Evolutionary conservation across 2,329 filamentous ascomycete genomes (phyloP), one percentile per base, ranked within the genome.

Genomic region (Amphichorda felina): DNA sequence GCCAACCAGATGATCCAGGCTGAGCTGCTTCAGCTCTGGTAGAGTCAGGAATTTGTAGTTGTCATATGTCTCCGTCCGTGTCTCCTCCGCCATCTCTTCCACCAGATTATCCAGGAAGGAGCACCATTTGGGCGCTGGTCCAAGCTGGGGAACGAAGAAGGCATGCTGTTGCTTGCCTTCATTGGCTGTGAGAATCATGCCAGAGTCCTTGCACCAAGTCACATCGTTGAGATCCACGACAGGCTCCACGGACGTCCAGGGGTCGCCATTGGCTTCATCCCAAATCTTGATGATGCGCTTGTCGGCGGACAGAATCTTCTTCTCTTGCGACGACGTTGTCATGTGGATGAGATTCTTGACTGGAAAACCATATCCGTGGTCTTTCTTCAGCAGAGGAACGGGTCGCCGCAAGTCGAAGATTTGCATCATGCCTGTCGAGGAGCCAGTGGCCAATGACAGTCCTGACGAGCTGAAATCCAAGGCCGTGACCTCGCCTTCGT

Each of bases 11-110:
- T 96, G 89, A 36, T 84, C 80, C 50, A 98, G 60, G 54, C 85
- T 93, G 45, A 98, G 72, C 25, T 80, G 75, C 48, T 83, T 82
- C 36, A 98, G 69, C 56, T 98, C 88, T 30, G 84, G 77, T 41
- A 86, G 59, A 2, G 89, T 94, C 52, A 98, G 68, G 73, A 98
- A 98, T 61, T 96, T 98, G 75, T 89, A 96, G 60, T 98, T 96
- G 61, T 98, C 91, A 65, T 98, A 98, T 8, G 91, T 85, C 47
- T 91, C 80, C 21, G 80, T 81, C 40, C 67, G 70, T 21, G 70
- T 66, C 52, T 81, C 76, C 53, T 96, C 89, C 8, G 89, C 89
- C 86, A 98, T 95, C 59, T 98, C 93, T 63, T 98, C 91, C 8
- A 96, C 91, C 50, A 98, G 76, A 50, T 93, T 95, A 60, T 98